Base-by-base conservation (phyloP, 1,139 yeast species). In the Saccharomyces hybrid region DNA sequence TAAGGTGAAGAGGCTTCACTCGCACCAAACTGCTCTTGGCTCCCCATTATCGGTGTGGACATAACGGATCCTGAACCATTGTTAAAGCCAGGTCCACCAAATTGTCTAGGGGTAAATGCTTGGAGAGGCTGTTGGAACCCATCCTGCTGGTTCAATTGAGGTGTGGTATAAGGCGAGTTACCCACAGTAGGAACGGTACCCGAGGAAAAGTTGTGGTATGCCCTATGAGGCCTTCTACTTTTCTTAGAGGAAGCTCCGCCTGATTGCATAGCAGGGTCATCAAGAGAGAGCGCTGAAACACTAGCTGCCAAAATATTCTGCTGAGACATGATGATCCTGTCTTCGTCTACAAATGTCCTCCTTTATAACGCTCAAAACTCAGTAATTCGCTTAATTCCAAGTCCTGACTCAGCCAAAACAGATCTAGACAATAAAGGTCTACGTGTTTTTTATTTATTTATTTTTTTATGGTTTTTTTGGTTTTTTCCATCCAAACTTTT, bases 151-250 rank as follows among this genome's bases (percentile, higher is more conserved):
- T 46, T 28, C 28, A 48, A 32, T n/a, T 38, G 24, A 34, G 52
- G 34, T 26, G 41, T 48, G 19, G 38, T 16, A 42, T 53, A 26
- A 7, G 50, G 42, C 24, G 47, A 24, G 51, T 52, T 6, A 34
- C 31, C 19, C 7, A 44, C 28, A 2, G 53, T 31, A 19, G 47
- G 51, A 6, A 50, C 49, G n/a, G 48, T 29, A 14, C 55, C 49
- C 16, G 55, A 31, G 12, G 57, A 57, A 24, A 64, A 57, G 27
- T 58, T 55, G 51, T 64, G 67, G 48, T 50, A 65, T 6, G 67
- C 68, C 34, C 69, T 61, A n/a, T 55, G 52, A 31, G 67, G 68
- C 48, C 66, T 62, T 51, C 55, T 51, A 31, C 53, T 50, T 42
- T 59, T 64, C 49, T 52, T 62, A 8, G 51, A 21, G 9, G 34